phyloP scores from a whole-genome alignment of 2,329 filamentous ascomycete species.

The Huntiella abstrusa region DNA sequence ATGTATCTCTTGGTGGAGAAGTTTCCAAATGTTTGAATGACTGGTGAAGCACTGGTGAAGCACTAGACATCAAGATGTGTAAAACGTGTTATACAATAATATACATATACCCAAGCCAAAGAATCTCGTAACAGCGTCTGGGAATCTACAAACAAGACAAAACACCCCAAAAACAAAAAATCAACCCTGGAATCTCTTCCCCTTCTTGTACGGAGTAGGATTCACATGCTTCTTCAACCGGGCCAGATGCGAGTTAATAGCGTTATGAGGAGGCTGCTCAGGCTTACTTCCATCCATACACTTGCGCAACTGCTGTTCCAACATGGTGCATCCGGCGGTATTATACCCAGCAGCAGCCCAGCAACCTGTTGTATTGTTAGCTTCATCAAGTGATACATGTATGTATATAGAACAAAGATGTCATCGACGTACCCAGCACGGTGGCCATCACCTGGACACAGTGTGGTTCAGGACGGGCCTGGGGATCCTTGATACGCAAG shows the following conservation, averaged over 20 bases:
- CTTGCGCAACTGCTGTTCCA: constrained; percentile 40
- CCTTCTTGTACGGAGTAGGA: constrained; percentile 16
- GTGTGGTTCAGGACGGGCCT: constrained; percentile 29
- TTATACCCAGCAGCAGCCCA: constrained; percentile 66
- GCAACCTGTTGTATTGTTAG: constrained; percentile 36
- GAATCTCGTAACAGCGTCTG: too few species aligned
- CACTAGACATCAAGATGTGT: too few species aligned
- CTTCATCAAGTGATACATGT: background rate
- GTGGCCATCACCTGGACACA: constrained; percentile 38
- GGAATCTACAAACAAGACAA: too few species aligned
- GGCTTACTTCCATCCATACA: constrained; percentile 63
- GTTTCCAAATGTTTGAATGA: too few species aligned
- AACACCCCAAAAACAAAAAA: too few species aligned
- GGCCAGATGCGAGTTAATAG: constrained; percentile 81
- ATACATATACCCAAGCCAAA: too few species aligned
- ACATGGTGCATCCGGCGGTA: constrained; percentile 35
- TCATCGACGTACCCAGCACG: constrained; percentile 33
- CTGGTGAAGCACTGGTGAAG: too few species aligned
- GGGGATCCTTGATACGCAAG: constrained; percentile 35
- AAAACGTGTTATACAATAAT: too few species aligned
- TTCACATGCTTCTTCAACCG: constrained; percentile 57
- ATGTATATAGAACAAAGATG: too few species aligned
- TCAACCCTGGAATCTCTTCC: constrained; percentile 17
- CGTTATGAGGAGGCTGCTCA: constrained; percentile 31
- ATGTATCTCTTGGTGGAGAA: too few species aligned